Evolutionary conservation across 1,284 basidiomycete genomes (phyloP).

Genomic region (Ustilago crameri): DNA sequence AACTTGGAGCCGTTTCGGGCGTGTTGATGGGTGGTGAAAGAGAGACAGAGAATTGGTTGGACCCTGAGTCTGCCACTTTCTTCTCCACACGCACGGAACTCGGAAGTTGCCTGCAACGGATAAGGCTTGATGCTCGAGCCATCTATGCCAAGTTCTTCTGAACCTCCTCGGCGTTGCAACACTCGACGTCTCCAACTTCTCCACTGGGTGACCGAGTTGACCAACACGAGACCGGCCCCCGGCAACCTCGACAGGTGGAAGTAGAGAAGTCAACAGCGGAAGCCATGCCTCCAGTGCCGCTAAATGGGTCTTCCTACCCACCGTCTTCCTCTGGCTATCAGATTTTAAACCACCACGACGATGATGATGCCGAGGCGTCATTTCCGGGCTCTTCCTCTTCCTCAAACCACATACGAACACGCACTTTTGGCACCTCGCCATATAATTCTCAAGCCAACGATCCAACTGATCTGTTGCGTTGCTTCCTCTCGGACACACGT

Average conservation of each 20-base stretch:
- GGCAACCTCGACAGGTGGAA: background rate
- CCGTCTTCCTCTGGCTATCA: conserved; percentile 28
- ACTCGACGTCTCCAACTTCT: background rate
- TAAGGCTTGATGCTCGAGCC: conserved; percentile 4
- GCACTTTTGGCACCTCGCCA: conserved; percentile 24
- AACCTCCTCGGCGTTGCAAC: background rate
- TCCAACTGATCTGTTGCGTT: conserved; percentile 14
- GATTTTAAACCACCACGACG: conserved; percentile 5
- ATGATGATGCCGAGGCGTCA: conserved; percentile 19
- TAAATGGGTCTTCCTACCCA: conserved; percentile 22
- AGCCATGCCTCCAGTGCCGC: conserved; percentile 30
- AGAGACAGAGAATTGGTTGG: conserved; percentile 9
- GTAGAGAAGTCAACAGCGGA: background rate
- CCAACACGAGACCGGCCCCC: no score
- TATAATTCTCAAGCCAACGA: conserved; percentile 24
- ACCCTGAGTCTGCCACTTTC: conserved; percentile 5
- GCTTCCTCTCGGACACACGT: conserved; percentile 34
- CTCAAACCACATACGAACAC: background rate
- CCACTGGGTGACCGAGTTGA: background rate
- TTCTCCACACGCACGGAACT: background rate
- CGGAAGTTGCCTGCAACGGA: conserved; percentile 5
- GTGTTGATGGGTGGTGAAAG: background rate
- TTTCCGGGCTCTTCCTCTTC: background rate
- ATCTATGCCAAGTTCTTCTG: background rate
- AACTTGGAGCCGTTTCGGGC: background rate